These are phyloP conservation scores for Ogataea allantospora DNA, from an alignment of 805 yeast species.

Conservation along the genomic window DNA sequence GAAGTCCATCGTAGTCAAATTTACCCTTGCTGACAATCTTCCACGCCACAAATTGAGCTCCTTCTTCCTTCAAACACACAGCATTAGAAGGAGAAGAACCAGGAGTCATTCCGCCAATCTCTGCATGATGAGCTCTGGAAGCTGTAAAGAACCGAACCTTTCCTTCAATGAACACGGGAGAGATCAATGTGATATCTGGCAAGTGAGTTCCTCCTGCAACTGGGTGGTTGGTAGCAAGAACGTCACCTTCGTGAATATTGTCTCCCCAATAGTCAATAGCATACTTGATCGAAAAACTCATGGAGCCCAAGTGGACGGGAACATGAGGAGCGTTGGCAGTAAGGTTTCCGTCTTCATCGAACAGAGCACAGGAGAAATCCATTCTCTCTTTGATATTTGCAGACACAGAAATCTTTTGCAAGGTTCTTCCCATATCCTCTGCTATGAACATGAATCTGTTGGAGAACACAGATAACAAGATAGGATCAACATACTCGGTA, in stretches of 20 bases:
- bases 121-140: constrained; percentile 62
- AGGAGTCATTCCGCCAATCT: constrained; percentile 60
- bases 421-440: constrained; percentile 46
- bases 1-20: constrained; percentile 53
- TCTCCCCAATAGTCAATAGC: constrained; percentile 39
- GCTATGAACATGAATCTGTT: constrained; percentile 52
- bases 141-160: constrained; percentile 52
- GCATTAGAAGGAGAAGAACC: constrained; percentile 59
- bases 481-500: constrained; percentile 41
- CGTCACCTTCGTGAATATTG: constrained; percentile 41
- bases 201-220: constrained; percentile 47
- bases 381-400: constrained; percentile 48
- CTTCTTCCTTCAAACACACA: constrained; percentile 52
- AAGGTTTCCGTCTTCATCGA: constrained; percentile 42
- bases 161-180: constrained; percentile 51
- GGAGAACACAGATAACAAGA: constrained; percentile 43
- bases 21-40: constrained; percentile 47
- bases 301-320: constrained; percentile 49
- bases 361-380: constrained; percentile 49
- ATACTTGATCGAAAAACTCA: constrained; percentile 42
- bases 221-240: constrained; percentile 43
- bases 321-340: constrained; percentile 35
- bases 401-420: constrained; percentile 43
- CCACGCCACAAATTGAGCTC: constrained; percentile 53
- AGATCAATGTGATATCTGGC: constrained; percentile 54